Evolutionary conservation across 768 basidiomycete genomes (phyloP).

Genomic region (Mycena rosella): DNA sequence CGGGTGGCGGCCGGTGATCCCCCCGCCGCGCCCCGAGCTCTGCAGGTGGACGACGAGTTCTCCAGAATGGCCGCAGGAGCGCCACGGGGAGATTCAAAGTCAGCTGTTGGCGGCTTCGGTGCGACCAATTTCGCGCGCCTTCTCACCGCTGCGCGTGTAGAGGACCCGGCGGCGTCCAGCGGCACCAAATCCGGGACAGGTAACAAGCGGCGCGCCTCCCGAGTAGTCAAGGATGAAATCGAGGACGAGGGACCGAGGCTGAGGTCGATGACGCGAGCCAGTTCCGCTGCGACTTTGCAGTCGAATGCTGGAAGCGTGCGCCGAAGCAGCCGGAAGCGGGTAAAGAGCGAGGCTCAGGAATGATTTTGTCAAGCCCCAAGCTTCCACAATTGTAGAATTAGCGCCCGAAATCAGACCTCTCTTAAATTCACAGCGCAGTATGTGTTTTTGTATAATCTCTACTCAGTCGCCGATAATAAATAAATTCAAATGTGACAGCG

Average conservation of each 20-base stretch:
- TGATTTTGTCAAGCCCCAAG: too few species aligned
- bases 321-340: background rate
- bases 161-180: background rate
- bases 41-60: slow-evolving; percentile 6
- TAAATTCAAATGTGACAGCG: too few species aligned
- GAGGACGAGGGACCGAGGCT: background rate
- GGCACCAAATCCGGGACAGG: background rate
- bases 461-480: too few species aligned
- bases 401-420: too few species aligned
- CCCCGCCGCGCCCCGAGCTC: background rate
- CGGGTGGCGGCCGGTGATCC: background rate
- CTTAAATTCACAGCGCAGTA: too few species aligned
- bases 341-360: background rate
- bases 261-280: background rate
- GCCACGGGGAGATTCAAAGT: background rate
- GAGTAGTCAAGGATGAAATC: background rate
- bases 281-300: background rate
- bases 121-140: background rate
- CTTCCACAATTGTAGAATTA: too few species aligned
- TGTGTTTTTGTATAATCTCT: too few species aligned
- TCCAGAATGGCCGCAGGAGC: background rate
- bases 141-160: background rate
- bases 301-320: background rate
- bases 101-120: background rate
- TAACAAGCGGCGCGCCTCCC: background rate